Conservation (phyloP, 164 flowering plant genomes). For the Tinospora cordifolia region DNA sequence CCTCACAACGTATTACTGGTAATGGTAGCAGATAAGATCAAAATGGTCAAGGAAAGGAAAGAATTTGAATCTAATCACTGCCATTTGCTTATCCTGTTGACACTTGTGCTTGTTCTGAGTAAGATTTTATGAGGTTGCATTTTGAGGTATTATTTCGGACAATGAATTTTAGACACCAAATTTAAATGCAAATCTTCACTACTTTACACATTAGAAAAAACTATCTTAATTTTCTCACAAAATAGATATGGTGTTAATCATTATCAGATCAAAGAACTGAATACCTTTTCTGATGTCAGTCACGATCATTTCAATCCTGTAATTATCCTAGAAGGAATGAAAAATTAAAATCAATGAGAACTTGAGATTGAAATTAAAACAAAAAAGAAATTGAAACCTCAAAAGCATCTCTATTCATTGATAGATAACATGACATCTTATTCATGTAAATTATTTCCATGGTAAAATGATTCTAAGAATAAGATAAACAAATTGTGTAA, state of each 20-base stretch:
- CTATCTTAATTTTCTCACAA: background rate
- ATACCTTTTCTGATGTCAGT: slow-evolving; percentile 78
- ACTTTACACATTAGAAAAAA: background rate
- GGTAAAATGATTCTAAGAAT: background rate
- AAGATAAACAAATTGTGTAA: background rate
- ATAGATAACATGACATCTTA: background rate
- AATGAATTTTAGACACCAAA: background rate
- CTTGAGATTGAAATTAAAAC: background rate
- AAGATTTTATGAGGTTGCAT: background rate
- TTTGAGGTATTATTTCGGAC: background rate
- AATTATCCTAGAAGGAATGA: slow-evolving; percentile 48
- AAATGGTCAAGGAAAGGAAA: too few species aligned
- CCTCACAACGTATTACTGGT: too few species aligned
- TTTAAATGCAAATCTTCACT: background rate
- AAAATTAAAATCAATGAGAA: slow-evolving; percentile 6
- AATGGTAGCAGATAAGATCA: too few species aligned
- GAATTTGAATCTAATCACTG: too few species aligned
- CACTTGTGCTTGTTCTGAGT: background rate
- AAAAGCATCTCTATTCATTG: background rate
- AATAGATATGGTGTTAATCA: background rate
- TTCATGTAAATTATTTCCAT: too few species aligned
- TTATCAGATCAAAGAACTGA: background rate
- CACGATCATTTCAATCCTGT: slow-evolving; percentile 52
- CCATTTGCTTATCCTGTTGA: background rate
- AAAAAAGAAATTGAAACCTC: background rate